Base-by-base conservation (phyloP, 768 basidiomycete species). In the Suillus brevipes region DNA sequence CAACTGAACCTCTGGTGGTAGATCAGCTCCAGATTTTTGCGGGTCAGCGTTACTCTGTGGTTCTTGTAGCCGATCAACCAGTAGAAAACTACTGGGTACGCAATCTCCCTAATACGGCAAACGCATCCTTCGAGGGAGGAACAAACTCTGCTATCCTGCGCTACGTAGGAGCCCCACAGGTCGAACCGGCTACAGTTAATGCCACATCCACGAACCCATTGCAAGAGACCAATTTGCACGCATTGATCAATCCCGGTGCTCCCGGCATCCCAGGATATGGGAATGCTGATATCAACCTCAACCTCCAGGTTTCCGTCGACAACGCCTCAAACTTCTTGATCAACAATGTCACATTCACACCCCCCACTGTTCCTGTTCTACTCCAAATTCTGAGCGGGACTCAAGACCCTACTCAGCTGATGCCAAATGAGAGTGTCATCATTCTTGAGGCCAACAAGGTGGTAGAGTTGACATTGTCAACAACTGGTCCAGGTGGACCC, bases 141-240 rank as follows among this genome's bases (percentile, higher is more conserved):
- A 66, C 84, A 25, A 87, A 85, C 71, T 84, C 82, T 16, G 87
- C 84, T 2, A 85, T 87, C 57, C 73, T 86, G 6, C 80, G 83
- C 16, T 87, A 87, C 70, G 63, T 40, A 13, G 83, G 83, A 18
- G 84, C 83, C 1, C 65, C 75, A 3, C 40, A 10, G 16, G 65
- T 66, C 28, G 74, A 85, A 36, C 85, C 85, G 0, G 79, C 76
- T 0, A 80, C 79, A 1, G 71, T 62, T 1, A 74, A 77, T 6
- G 67, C 73, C 2, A 23, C 62, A 4, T 65, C 68, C 59, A 49
- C 65, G 0, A 70, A 72, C 6, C 73, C 75, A 9, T 68, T 82
- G 36, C 34, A 70, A 20, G 82, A 82, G 64, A 68, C 69, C 3
- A 67, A 75, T 31, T 59, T 78, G 2, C 70, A 74, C 8, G 43